Base-by-base conservation (phyloP, 108 stramenopile genomes). In the Nitzschia sp. region DNA sequence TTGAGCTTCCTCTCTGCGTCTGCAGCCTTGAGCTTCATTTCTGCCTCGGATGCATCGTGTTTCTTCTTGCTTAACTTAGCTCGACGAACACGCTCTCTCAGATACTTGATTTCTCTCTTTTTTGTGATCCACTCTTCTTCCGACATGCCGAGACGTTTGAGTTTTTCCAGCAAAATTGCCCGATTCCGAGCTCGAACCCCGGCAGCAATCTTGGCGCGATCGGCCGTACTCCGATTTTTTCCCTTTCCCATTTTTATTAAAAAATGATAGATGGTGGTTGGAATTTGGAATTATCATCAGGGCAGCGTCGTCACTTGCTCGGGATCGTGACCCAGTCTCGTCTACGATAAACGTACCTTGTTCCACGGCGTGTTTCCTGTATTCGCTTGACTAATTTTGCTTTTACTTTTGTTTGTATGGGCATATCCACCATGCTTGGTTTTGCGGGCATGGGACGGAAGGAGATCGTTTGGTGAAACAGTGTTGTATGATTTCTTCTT, bases 351-450 rank as follows among this genome's bases (percentile, higher is more conserved):
- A n/a, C n/a, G n/a, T n/a, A n/a, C n/a, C 48, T 80, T 81, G 47
- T 85, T 85, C 84, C 84, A 85, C 1, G 84, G 84, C 1, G 64
- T 76, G 32, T 85, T 85, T 17, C 84, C 84, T 27, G 35, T 34
- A 56, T 85, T 85, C 5, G 84, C 80, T 29, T 62, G 8, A 15
- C 61, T 53, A 46, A 85, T 85, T 8, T 63, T 61, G n/a, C 45
- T 28, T 44, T 66, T 66, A 36, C 66, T 68, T 15, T 34, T n/a
- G 28, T 54, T 68, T n/a, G 83, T 85, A 52, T 80, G 80, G 11
- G 74, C 54, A 64, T 81, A 85, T 17, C 83, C 83, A 32, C 83
- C 83, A 17, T 71, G 56, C 0, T 57, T 56, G 17, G 83, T 85
- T 38, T 63, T 73, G 8, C 82, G 78, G 17, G 61, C 56, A 50